phyloP scores from a whole-genome alignment of 2,329 filamentous ascomycete species.

The Coniochaeta prunicola region DNA sequence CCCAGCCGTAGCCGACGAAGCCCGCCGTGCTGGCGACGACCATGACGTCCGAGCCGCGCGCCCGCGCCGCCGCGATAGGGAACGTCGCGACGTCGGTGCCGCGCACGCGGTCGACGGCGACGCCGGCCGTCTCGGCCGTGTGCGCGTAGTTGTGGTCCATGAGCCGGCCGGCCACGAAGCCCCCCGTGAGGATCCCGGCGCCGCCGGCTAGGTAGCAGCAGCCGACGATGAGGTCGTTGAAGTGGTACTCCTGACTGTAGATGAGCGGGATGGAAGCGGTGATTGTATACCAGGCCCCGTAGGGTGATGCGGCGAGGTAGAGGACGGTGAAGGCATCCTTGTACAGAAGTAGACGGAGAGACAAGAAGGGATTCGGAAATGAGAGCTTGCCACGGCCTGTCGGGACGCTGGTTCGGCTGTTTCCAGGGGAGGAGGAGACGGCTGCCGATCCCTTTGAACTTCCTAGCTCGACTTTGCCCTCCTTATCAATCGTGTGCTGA shows the following conservation, averaged over 20 bases:
- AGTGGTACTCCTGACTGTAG: slow-evolving; percentile 19
- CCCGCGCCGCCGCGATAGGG: neutral
- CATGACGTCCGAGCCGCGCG: neutral
- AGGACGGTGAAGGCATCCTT: slow-evolving; percentile 45
- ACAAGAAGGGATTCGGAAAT: slow-evolving; percentile 44
- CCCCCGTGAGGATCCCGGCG: neutral
- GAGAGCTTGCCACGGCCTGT: slow-evolving; percentile 30
- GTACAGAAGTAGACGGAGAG: slow-evolving; percentile 41
- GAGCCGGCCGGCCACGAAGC: neutral
- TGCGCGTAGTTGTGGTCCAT: neutral
- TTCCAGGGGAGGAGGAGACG: no score
- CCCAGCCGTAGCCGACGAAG: neutral
- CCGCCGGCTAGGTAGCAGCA: slow-evolving; percentile 42
- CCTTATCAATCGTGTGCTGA: no score
- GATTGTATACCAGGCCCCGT: slow-evolving; percentile 42
- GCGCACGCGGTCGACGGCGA: neutral
- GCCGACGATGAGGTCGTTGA: slow-evolving; percentile 36
- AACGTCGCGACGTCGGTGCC: neutral
- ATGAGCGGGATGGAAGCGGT: slow-evolving; percentile 44
- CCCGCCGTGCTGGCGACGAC: neutral
- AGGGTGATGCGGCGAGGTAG: slow-evolving; percentile 26
- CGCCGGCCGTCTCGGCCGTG: neutral
- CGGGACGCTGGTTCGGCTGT: no score
- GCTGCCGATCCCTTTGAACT: no score
- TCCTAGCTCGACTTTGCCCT: no score